Percentiles rank a stretch among this genome's conserved stretches.
Evolutionary conservation across 768 basidiomycete species (phyloP).

Genomic region (Tulasnella sp.): DNA sequence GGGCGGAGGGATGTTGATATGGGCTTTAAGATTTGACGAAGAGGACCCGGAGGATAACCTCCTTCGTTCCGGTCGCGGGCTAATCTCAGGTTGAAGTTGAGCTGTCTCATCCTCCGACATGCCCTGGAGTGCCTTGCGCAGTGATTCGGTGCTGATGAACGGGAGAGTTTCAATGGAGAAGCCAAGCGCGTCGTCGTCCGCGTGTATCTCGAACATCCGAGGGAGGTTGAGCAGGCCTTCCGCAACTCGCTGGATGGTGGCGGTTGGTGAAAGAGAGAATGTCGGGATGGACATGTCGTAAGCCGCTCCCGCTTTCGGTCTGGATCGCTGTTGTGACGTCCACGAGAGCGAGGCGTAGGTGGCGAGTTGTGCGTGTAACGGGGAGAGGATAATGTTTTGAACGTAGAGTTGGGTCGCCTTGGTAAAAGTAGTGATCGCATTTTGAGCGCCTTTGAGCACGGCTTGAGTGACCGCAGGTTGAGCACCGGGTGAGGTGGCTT

Average conservation of each 20-base stretch:
- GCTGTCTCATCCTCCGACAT: neutral
- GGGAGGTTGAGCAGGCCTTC: constrained; percentile 96
- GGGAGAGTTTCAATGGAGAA: constrained; percentile 87
- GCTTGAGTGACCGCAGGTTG: neutral
- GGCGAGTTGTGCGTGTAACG: constrained; percentile 71
- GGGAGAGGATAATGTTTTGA: constrained; percentile 82
- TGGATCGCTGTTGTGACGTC: constrained; percentile 64
- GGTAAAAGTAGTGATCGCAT: constrained; percentile 65
- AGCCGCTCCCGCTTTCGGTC: constrained; percentile 53
- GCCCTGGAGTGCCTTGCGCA: constrained; percentile 35
- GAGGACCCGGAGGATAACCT: constrained; percentile 28
- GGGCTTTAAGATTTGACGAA: constrained; percentile 17
- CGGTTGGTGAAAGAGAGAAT: constrained; percentile 91
- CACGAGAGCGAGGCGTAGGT: constrained; percentile 67
- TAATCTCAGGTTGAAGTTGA: neutral
- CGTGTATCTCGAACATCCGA: constrained; percentile 91
- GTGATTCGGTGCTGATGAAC: constrained; percentile 58
- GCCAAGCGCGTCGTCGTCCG: constrained; percentile 84
- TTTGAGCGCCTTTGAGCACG: constrained; percentile 59
- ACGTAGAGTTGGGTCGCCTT: constrained; percentile 74
- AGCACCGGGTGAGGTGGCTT: neutral
- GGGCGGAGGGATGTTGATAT: constrained; percentile 15
- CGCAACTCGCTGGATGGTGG: constrained; percentile 82
- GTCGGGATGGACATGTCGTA: constrained; percentile 71
- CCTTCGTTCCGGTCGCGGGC: constrained; percentile 22